Evolutionary conservation across 768 basidiomycete genomes (phyloP), one percentile per base, ranked within the genome.

Genomic region (Pleurotus ostreatus): DNA sequence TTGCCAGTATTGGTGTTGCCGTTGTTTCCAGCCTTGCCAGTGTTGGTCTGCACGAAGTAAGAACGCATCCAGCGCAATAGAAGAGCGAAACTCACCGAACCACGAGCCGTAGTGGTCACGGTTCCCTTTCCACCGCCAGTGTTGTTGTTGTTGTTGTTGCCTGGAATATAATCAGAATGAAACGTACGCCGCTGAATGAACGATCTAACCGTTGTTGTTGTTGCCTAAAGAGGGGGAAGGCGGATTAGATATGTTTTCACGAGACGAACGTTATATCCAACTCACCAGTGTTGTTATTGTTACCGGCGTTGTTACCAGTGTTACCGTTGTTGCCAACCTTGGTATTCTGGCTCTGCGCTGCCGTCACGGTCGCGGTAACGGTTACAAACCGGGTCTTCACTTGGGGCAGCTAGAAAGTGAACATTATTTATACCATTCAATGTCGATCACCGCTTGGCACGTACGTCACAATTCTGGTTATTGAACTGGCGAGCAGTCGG

Each of bases 301-400:
- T n/a, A 22, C 48, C 48, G 15, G 16, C n/a, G 46, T 47, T 37
- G 26, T 37, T 30, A 22, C 25, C 25, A 49, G 30, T 30, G 30
- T 30, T 43, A 43, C 41, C 25, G 48, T 49, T 41, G 22, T 41
- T 39, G 22, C 18, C 18, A 41, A 39, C 39, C 1, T 41, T 41
- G 22, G 51, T 53, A 23, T 41, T 53, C 38, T n/a, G 15, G 22
- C 51, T 30, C 43, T 52, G 46, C 6, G 59, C 55, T n/a, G 66
- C 65, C 37, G 64, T 52, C 25, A 65, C 63, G 25, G 65, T 54
- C 47, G 66, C 70, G 46, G 72, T 74, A 34, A 74, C 72, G 7
- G 73, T 74, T 6, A 74, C 74, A 13, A 73, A 73, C 12, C 59
- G 57, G 38, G 63, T 68, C 43, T 59, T 64, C 38, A 61, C 57